Percentiles rank a stretch among this genome's conserved stretches.
phyloP scores from a whole-genome alignment of 495 filamentous ascomycete genomes.

The Glutinoglossum americanum region DNA sequence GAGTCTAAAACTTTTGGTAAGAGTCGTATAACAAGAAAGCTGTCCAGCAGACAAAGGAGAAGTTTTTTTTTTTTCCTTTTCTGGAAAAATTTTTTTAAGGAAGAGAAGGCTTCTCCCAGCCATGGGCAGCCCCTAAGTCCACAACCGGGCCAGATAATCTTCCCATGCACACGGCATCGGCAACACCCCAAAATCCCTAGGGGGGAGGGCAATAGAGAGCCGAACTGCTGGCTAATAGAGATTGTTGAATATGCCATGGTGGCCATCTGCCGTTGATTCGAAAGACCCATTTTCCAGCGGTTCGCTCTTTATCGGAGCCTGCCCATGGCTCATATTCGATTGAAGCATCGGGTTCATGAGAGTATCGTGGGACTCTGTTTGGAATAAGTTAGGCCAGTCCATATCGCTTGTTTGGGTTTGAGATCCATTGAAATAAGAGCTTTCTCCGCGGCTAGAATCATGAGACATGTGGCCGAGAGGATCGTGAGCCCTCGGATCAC shows the following conservation, averaged over 20 bases:
- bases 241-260: constrained; percentile 15
- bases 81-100: too few species aligned
- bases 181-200: background rate
- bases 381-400: constrained; percentile 57
- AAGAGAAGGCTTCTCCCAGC: too few species aligned
- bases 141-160: background rate
- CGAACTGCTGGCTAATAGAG: background rate
- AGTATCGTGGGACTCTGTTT: constrained; percentile 38
- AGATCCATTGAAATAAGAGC: background rate
- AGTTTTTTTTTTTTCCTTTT: too few species aligned
- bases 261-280: constrained; percentile 4
- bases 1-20: background rate
- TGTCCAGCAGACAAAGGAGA: too few species aligned
- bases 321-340: constrained; percentile 19
- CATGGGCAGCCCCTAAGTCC: background rate
- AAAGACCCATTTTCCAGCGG: constrained; percentile 8
- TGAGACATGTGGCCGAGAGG: background rate
- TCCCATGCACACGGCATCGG: background rate
- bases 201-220: background rate
- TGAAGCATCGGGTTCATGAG: constrained; percentile 35
- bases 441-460: background rate
- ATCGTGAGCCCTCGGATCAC: background rate
- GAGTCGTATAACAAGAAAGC: background rate
- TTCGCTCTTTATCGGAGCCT: constrained; percentile 27
- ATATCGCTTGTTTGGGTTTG: constrained; percentile 14